Evolutionary conservation across 345 rosid genomes (phyloP), one percentile per base, ranked within the genome.

Genomic region (Aquilaria sinensis): DNA sequence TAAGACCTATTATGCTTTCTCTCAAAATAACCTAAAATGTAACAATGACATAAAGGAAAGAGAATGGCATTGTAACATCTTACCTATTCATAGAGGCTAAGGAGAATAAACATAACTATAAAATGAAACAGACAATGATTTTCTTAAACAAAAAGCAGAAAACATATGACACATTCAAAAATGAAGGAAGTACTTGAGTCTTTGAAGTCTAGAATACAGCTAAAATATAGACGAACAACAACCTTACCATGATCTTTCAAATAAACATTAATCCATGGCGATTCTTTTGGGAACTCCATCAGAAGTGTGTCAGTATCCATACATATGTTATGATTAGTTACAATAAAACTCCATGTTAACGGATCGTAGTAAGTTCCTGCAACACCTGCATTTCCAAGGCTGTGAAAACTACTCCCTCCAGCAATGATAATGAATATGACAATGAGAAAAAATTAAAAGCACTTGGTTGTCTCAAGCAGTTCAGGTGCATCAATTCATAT

Each of bases 291-390:
- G 57, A 85, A 83, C 70, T 81, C 92, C 58, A 85, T 58, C 60
- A 85, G 76, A 69, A 85, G 81, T 31, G 88, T 85, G 73, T 83
- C 92, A 6, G 92, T 85, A 69, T 65, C 77, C 31, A 88, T 85
- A 34, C 86, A 69, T 74, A 74, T 63, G 70, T 85, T 85, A 67
- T 77, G 67, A 64, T 85, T 85, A 74, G 72, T 72, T 47, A 85
- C 79, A 56, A 50, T 75, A 61, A 85, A 85, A 65, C 86, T 77
- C 66, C 84, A 81, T 68, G 92, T 88, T 47, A 85, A 86, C 61
- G 88, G 83, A 81, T 85, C 92, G 75, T 77, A 85, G 66, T 75
- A 85, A 51, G 92, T 85, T 58, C 92, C 92, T 9, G 92, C 83
- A 74, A 81, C 92, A n/a, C 92, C 92, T 2, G 88, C 61, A 37